Evolutionary conservation across 129 eudicot genomes (phyloP).

Genomic region (Centella asiatica): DNA sequence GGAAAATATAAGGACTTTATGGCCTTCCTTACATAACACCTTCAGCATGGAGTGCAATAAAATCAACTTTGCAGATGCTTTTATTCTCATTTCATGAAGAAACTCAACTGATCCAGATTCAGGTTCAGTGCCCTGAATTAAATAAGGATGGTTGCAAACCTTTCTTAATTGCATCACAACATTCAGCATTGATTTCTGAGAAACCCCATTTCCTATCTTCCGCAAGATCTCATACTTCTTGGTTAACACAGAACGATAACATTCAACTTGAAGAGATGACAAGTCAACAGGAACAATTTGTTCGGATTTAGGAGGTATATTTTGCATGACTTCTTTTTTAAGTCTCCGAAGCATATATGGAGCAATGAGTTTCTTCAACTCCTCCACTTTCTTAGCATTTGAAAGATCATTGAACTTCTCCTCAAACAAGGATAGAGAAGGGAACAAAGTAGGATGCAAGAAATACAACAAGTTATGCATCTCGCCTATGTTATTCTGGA

Average conservation of each 20-base stretch:
- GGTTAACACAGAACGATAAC: constrained; percentile 94
- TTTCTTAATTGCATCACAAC: constrained; percentile 92
- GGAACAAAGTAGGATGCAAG: constrained; percentile 80
- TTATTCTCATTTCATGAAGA: constrained; percentile 96
- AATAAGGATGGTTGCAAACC: constrained; percentile 94
- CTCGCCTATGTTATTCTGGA: constrained; percentile 91
- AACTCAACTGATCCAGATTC: constrained; percentile 73
- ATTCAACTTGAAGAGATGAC: constrained; percentile 89
- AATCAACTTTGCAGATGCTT: constrained; percentile 88
- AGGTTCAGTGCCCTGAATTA: constrained; percentile 92
- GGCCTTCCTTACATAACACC: constrained; percentile 40
- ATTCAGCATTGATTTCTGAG: constrained; percentile 87
- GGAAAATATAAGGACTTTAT: constrained; percentile 44
- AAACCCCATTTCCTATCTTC: constrained; percentile 80
- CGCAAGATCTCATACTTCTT: constrained; percentile 83
- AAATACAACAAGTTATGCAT: constrained; percentile 83
- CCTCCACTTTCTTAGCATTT: constrained; percentile 83
- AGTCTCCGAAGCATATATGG: constrained; percentile 98
- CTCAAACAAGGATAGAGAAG: constrained; percentile 78
- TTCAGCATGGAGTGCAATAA: constrained; percentile 88
- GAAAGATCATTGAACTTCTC: constrained; percentile 90
- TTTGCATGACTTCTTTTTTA: constrained; percentile 87
- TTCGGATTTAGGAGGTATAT: constrained; percentile 94
- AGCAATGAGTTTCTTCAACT: constrained; percentile 82
- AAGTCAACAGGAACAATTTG: constrained; percentile 93